Conservation (phyloP, 768 basidiomycete genomes). For the Butyriboletus loyo region DNA sequence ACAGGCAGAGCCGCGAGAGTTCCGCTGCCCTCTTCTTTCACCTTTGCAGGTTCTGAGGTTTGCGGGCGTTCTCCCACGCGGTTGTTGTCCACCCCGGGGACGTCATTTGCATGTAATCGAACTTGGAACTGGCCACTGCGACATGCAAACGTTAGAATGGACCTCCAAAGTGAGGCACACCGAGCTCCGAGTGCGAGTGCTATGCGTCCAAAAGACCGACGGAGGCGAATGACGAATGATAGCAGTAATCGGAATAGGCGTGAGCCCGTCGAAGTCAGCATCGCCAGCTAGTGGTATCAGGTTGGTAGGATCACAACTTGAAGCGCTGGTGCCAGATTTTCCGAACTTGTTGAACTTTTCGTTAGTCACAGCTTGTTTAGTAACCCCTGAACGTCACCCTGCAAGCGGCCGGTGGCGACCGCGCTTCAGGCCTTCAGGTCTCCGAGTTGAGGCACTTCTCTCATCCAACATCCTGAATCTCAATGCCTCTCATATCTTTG, state of each 20-base stretch:
- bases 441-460: too few relatives aligned
- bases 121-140: background rate
- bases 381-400: too few relatives aligned
- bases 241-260: background rate
- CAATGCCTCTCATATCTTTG: too few relatives aligned
- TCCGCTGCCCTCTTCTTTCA: background rate
- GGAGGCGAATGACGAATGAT: background rate
- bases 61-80: background rate
- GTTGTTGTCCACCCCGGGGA: background rate
- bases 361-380: too few relatives aligned
- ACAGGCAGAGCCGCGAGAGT: background rate
- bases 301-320: background rate
- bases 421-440: too few relatives aligned
- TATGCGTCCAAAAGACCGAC: background rate
- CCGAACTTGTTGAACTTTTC: too few relatives aligned
- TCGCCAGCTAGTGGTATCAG: background rate
- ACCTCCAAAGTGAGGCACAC: constrained; percentile 2
- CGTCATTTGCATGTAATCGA: background rate
- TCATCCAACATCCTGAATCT: too few relatives aligned
- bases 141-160: background rate
- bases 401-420: too few relatives aligned
- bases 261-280: background rate
- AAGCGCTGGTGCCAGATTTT: background rate
- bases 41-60: too few relatives aligned
- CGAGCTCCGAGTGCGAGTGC: background rate